Evolutionary conservation across 495 filamentous ascomycete species (phyloP), one percentile per base, ranked within the genome.

Genomic region (Talaromyces proteolyticus): DNA sequence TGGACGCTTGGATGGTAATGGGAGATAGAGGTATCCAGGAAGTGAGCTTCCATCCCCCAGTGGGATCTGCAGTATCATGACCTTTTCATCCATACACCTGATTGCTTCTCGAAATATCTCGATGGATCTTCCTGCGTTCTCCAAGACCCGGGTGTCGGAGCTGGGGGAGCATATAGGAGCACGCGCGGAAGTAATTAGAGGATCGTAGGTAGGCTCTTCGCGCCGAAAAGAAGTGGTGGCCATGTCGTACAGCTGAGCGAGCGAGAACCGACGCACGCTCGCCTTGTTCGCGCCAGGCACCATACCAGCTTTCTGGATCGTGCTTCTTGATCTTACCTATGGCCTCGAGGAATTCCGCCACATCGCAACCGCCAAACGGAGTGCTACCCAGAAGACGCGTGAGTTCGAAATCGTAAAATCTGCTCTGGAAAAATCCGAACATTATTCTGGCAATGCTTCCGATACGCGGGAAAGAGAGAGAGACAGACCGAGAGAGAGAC

Each of bases 351-450:
- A 54, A 56, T 50, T 80, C 75, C 1, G 49, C 64, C 6, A 68
- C 49, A 5, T 80, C 77, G 42, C 50, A 53, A 11, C 75, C 75
- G 3, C 58, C 61, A 25, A 44, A 44, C 0, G 66, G 56, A 0
- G 69, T 57, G 1, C 48, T 69, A 43, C 59, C 63, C 3, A 80
- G 66, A 12, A 79, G 38, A 0, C 75, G 69, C 6, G 68, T 16
- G 3, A 55, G 25, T 44, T 80, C 75, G 56, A 80, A 79, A 44
- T 77, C 49, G 63, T 71, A 75, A 23, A 74, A 74, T 21, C 12
- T 37, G 38, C 44, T 50, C 34, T 58, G 53, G 57, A 69, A 66
- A 52, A 68, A 64, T 17, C 48, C 44, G 52, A 50, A 47, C 57
- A 65, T 65, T 11, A 7, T 43, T 16, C 22, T 43, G 18, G 14